Evolutionary conservation across 768 basidiomycete genomes (phyloP), one percentile per base, ranked within the genome.

Genomic region (Pilatotrama ljubarskyi): DNA sequence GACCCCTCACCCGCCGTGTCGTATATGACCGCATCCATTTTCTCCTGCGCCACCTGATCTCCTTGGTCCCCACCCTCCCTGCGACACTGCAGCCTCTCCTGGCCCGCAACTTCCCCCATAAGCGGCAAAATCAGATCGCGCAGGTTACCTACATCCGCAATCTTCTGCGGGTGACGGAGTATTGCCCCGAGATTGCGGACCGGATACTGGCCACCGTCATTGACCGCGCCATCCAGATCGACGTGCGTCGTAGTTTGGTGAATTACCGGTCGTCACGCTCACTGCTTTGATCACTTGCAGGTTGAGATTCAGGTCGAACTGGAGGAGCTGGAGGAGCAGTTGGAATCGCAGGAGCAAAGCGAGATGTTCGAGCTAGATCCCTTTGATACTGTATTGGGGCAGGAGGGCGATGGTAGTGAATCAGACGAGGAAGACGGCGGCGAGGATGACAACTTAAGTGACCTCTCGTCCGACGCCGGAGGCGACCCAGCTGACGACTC

Each of bases 231-330:
- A 87, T 98, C 32, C 88, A 95, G 73, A 95, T 99, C 58, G 97
- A 99, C 73, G 96, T 95, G 68, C 57, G 92, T 80, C 11, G 24
- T 1, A 32, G 35, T 37, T 5, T 48, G 20, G 40, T 3, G 2
- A 50, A 57, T 36, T 18, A 11, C 61, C 24, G 18, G 6, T 52
- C 2, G 44, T 32, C 15, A 51, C 18, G 25, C 52, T 40, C 8
- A 4, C 13, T 51, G 15, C 17, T 35, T 18, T 40, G 18, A 59
- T 63, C n/a, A 55, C 5, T 36, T 48, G 1, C 62, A 95, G 93
- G 93, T 97, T 25, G 96, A 99, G 74, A 95, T 99, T 32, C 95
- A 97, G 70, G 90, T 93, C n/a, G 94, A 95, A 68, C 70, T 94
- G 3, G 95, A 98, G 69, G 93, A 97, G 64, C 77, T 95, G 4